Base-by-base conservation (phyloP, 2,329 filamentous ascomycete species). In the Colletotrichum sidae region DNA sequence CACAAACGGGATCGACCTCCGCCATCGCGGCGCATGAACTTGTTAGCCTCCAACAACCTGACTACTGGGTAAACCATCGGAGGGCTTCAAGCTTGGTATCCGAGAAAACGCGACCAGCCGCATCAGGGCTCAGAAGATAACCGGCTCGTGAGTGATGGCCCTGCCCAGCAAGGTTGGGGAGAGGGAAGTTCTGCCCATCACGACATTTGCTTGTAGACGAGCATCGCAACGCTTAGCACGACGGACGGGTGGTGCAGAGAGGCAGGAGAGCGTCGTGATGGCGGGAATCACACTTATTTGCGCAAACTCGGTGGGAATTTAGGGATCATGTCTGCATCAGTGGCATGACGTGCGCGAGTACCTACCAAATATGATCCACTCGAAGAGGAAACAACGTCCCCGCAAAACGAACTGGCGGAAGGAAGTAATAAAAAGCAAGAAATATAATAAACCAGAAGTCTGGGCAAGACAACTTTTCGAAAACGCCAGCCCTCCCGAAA, bases 391-490 rank as follows among this genome's bases (percentile, higher is more conserved):
- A 35, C 17, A 15, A 46, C 13, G 8, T n/a, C 52, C 63, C 58
- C 42, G 59, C 53, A 57, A 52, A 38, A 51, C 15, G 33, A 17
- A 47, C 33, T 38, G 35, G n/a, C 33, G 42, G 35, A 41, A 39
- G 13, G 44, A 52, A 37, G 25, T 25, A 45, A 7, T 35, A 12
- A 38, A 11, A 45, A 10, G 8, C 9, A 37, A 46, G 45, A 45
- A 15, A 41, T 44, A 39, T 10, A 49, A 15, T 41, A 55, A 65
- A 46, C 62, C 62, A 42, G 58, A 41, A 46, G 52, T 56, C 62
- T 45, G 58, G 63, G 59, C 58, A 42, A 66, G 58, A 66, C 63
- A 62, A 25, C 57, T 47, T 66, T 66, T 66, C 63, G 53, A 17
- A 57, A 54, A 37, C 52, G 42, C 58, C 58, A 47, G 42, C 52